Conservation (phyloP, 352 stramenopile species). For the Chrysophaeum taylorii region DNA sequence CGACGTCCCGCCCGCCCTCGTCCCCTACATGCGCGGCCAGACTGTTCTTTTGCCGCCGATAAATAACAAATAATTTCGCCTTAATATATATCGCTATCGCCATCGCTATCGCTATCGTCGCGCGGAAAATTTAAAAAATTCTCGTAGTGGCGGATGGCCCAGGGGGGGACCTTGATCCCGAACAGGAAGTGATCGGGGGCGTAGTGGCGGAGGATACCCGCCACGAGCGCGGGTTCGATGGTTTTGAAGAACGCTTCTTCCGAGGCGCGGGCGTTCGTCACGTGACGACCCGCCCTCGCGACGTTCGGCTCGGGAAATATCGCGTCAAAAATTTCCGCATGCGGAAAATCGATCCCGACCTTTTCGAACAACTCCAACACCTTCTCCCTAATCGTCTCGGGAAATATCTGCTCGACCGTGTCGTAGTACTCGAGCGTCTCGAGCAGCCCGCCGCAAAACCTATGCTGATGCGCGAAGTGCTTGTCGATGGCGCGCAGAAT, state of each 20-base stretch:
- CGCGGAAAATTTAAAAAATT: too few relatives aligned
- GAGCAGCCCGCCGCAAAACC: conserved; percentile 12
- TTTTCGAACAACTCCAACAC: neutral
- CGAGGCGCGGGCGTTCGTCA: neutral
- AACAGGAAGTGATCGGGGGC: conserved; percentile 15
- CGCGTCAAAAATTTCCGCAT: neutral
- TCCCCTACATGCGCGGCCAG: conserved; percentile 4
- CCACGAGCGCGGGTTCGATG: neutral
- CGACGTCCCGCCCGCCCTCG: neutral
- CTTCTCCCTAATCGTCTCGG: neutral
- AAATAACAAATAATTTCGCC: neutral
- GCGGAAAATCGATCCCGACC: neutral
- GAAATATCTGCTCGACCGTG: conserved; percentile 10
- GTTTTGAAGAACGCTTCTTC: neutral
- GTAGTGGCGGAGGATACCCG: conserved; percentile 12
- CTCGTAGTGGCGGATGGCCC: too few relatives aligned
- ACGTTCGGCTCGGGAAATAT: too few relatives aligned
- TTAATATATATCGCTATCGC: neutral
- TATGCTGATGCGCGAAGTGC: conserved; percentile 2
- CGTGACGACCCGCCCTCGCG: too few relatives aligned
- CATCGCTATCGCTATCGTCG: too few relatives aligned
- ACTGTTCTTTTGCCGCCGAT: too few relatives aligned
- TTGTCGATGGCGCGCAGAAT: too few relatives aligned
- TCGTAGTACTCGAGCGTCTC: neutral
- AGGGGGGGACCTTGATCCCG: conserved; percentile 3